Evolutionary conservation across 2,329 filamentous ascomycete genomes (phyloP), one percentile per base, ranked within the genome.

Genomic region (Colletotrichum lupini): DNA sequence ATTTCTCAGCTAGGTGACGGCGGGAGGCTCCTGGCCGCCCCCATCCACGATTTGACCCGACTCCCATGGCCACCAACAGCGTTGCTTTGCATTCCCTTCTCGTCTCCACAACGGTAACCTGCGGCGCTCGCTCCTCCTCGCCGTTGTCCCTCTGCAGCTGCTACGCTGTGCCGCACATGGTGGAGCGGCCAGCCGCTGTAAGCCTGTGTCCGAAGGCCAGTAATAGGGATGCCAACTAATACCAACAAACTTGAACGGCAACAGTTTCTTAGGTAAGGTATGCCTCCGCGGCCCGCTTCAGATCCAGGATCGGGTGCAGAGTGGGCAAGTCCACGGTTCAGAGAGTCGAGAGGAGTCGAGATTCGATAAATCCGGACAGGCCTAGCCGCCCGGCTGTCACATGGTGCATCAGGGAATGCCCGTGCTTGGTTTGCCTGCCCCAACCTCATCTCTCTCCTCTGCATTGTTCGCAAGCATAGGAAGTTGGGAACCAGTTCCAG

Each of bases 11-110:
- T 68, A 49, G 66, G n/a, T 69, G 70, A 72, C 59, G 59, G 66
- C 70, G 66, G 69, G 69, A 72, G 66, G 66, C 69, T 69, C 69
- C 69, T 63, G 65, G 69, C 59, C 56, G 69, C 65, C 65, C 69
- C 69, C 69, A 63, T 72, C 32, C 30, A 30, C 35, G 22, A 58
- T 32, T 46, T 53, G 42, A 26, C 53, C 53, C 42, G 49, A 46
- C 22, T 58, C 19, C 63, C 55, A 26, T 72, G 65, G 68, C 49
- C 59, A 57, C 28, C 35, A n/a, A 35, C 58, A 68, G 65, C 46
- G 49, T 65, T 65, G 62, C 49, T 53, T 69, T 64, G 70, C 66
- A 68, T 69, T 53, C 66, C 66, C 57, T 64, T 56, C 67, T 37
- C 35, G 53, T 69, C 58, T 26, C 69, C 66, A 69, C 58, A 67